Conservation (phyloP, 1,139 yeast species). For the Yamadazyma atmosphaerica region DNA sequence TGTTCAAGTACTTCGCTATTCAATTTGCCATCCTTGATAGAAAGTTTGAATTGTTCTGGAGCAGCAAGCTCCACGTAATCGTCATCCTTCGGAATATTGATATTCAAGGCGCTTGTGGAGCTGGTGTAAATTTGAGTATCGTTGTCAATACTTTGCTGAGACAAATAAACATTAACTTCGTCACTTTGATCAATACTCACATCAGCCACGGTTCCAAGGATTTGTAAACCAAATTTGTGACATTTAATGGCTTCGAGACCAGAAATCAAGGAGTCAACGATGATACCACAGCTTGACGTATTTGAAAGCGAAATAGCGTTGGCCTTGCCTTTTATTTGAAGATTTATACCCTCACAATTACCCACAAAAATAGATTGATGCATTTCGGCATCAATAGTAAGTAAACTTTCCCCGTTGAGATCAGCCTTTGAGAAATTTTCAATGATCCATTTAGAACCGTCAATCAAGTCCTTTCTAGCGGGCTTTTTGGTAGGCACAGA, state of each 20-base stretch:
- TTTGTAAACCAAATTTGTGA: constrained; percentile 79
- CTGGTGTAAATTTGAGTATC: constrained; percentile 74
- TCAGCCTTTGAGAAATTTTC: constrained; percentile 68
- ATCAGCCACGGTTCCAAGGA: constrained; percentile 76
- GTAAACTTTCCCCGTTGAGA: constrained; percentile 41
- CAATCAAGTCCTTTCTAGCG: constrained; percentile 75
- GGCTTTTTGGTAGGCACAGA: constrained; percentile 49
- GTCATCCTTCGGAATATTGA: constrained; percentile 69
- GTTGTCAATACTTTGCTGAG: constrained; percentile 65
- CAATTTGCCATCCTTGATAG: constrained; percentile 40
- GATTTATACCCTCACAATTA: constrained; percentile 67
- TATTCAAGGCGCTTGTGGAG: constrained; percentile 79
- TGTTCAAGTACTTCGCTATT: constrained; percentile 48
- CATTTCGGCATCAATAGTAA: constrained; percentile 76
- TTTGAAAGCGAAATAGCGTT: constrained; percentile 83
- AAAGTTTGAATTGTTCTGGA: constrained; percentile 86
- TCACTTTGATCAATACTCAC: constrained; percentile 87
- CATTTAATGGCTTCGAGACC: constrained; percentile 89
- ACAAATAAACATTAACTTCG: constrained; percentile 78
- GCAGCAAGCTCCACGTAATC: constrained; percentile 73
- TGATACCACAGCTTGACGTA: constrained; percentile 69
- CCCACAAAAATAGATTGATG: constrained; percentile 90
- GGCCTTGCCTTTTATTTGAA: constrained; percentile 88
- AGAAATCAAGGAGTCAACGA: constrained; percentile 81
- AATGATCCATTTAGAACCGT: constrained; percentile 82